Percentiles rank a stretch among this genome's conserved stretches.
phyloP scores from a whole-genome alignment of 108 stramenopile species.

The Chaetoceros tenuissimus region DNA sequence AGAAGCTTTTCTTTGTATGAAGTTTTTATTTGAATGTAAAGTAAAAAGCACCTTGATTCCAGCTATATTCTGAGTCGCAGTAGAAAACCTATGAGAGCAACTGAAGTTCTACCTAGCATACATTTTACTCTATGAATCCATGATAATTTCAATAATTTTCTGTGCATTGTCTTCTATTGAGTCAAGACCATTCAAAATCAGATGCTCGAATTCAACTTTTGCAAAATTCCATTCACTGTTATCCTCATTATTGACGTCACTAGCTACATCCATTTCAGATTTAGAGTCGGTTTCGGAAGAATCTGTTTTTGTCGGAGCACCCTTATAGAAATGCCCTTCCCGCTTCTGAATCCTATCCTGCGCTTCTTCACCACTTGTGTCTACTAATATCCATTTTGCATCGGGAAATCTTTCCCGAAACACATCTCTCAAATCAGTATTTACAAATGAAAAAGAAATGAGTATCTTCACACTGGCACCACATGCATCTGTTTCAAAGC shows the following conservation, averaged over 20 bases:
- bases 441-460: constrained; percentile 59
- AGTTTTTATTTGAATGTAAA: too few species aligned
- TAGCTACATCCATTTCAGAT: constrained; percentile 4
- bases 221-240: constrained; percentile 62
- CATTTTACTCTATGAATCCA: too few species aligned
- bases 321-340: constrained; percentile 65
- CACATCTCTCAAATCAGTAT: constrained; percentile 43
- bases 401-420: constrained; percentile 39
- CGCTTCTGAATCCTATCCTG: constrained; percentile 36
- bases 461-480: constrained; percentile 9
- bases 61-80: too few species aligned
- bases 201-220: constrained; percentile 41
- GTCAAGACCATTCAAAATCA: constrained; percentile 32
- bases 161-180: constrained; percentile 29
- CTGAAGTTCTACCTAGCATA: too few species aligned
- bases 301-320: constrained; percentile 2
- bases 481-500: not conserved
- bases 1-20: too few species aligned
- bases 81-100: too few species aligned
- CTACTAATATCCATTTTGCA: constrained; percentile 47
- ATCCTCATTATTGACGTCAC: not conserved
- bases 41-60: too few species aligned
- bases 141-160: constrained; percentile 23
- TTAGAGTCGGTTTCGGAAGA: not conserved
- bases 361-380: constrained; percentile 37